These are phyloP conservation scores for Chrysosporium keratinophilum DNA, from an alignment of 2,329 filamentous ascomycete species.

Conservation along the genomic window DNA sequence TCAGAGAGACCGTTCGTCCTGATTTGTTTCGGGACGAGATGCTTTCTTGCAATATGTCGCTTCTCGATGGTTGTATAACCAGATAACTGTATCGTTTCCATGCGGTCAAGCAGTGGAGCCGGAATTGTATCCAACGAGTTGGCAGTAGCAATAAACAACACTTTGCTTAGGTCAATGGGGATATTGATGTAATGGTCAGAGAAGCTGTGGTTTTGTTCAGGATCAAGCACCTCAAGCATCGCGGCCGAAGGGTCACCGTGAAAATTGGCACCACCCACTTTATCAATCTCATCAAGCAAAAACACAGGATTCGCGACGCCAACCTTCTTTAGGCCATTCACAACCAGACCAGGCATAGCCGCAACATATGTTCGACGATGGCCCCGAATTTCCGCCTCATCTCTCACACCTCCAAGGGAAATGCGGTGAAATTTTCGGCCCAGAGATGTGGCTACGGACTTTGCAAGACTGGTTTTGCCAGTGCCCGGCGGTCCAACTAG, in stretches of 20 bases:
- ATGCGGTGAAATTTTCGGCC: conserved; percentile 95
- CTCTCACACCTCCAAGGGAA: conserved; percentile 85
- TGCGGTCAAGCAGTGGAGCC: conserved; percentile 82
- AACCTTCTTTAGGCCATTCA: conserved; percentile 88
- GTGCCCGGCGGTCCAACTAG: conserved; percentile 88
- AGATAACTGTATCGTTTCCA: conserved; percentile 89
- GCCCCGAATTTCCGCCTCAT: conserved; percentile 93
- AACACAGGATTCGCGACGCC: conserved; percentile 93
- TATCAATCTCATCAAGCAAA: conserved; percentile 94
- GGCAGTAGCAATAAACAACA: conserved; percentile 93
- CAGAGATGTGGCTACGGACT: conserved; percentile 81
- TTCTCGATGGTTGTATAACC: conserved; percentile 98
- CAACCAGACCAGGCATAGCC: conserved; percentile 94
- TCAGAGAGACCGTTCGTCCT: conserved; percentile 72
- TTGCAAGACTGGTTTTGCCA: conserved; percentile 90
- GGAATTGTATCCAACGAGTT: conserved; percentile 94
- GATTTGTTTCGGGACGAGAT: conserved; percentile 94
- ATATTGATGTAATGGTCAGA: conserved; percentile 94
- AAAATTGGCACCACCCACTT: conserved; percentile 80
- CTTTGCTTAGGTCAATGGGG: conserved; percentile 89
- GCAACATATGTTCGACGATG: conserved; percentile 94
- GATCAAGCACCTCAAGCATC: conserved; percentile 95
- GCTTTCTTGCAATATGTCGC: conserved; percentile 80
- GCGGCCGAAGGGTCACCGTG: conserved; percentile 93
- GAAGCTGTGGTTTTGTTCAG: conserved; percentile 92